Evolutionary conservation across 495 filamentous ascomycete genomes (phyloP), one percentile per base, ranked within the genome.

Genomic region (Trichoderma erinaceum): DNA sequence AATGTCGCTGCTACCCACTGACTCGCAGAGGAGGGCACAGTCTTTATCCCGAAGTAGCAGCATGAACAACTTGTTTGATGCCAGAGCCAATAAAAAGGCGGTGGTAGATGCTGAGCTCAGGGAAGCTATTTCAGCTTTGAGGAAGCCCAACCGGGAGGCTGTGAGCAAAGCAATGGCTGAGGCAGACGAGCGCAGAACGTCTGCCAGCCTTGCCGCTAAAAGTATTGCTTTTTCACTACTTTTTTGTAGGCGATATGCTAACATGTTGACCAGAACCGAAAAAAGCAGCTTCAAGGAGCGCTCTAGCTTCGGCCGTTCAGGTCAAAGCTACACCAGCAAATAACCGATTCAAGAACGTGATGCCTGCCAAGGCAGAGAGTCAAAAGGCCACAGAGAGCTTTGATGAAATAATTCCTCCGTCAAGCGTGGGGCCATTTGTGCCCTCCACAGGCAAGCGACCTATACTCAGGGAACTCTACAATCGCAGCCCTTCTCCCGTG

Each of bases 141-240:
- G 92, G 71, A 96, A 89, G 75, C 95, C 95, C 6, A 97, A 97
- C 73, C 84, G 95, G 67, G 84, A 88, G 7, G 80, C 94, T 52
- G 92, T 90, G 15, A 88, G 87, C 15, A 87, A 88, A 70, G 88
- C 89, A 64, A 80, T 92, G 48, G 89, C 85, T 8, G 87, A 94
- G 4, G 87, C 86, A 66, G 86, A 86, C 12, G 89, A 90, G 69
- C 87, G 85, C 72, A 83, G 90, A 44, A 68, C 79, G 66, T 73
- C 73, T 50, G 73, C 75, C 46, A 73, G 78, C 66, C 65, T 79
- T 23, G 74, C 73, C 29, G 74, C 76, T 15, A 75, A 69, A 61
- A 76, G 74, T 75, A 70, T 73, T 69, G n/a, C 16, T 64, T 29
- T 38, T n/a, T 43, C 64, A 52, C 8, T 21, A 23, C 66, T 64